phyloP scores from a whole-genome alignment of 2,329 filamentous ascomycete species.

The Monosporascus sp. region DNA sequence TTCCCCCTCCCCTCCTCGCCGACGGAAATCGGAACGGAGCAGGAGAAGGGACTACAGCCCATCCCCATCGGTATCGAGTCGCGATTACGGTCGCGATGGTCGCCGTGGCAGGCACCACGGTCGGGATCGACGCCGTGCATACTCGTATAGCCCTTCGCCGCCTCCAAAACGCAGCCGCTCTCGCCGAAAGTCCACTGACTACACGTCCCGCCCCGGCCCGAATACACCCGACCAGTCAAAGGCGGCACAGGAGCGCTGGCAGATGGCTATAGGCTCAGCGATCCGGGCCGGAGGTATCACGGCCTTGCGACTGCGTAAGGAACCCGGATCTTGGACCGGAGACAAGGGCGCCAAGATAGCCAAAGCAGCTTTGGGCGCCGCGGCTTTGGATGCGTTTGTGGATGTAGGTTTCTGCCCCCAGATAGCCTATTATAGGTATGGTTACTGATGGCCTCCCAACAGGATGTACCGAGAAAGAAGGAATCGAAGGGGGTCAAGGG shows the following conservation, averaged over 20 bases:
- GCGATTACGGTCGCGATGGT: slow-evolving; percentile 9
- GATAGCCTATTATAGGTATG: too few species aligned
- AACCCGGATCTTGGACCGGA: slow-evolving; percentile 42
- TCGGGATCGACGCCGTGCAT: slow-evolving; percentile 3
- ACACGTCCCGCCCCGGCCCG: slow-evolving; percentile 3
- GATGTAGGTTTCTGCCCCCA: slow-evolving; percentile 6
- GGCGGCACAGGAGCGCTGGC: slow-evolving; percentile 20
- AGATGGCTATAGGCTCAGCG: slow-evolving; percentile 39
- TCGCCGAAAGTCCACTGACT: slow-evolving; percentile 6
- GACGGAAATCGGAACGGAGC: slow-evolving; percentile 8
- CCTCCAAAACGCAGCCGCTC: not conserved
- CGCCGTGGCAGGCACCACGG: not conserved
- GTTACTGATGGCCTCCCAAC: too few species aligned
- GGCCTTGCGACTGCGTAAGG: slow-evolving; percentile 40
- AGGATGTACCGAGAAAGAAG: too few species aligned
- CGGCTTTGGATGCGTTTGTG: slow-evolving; percentile 42
- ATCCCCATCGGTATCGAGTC: slow-evolving; percentile 5
- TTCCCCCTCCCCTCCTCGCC: slow-evolving; percentile 13
- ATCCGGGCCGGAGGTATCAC: slow-evolving; percentile 44
- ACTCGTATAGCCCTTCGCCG: slow-evolving; percentile 8
- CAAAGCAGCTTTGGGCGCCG: slow-evolving; percentile 43
- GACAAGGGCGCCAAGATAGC: slow-evolving; percentile 44
- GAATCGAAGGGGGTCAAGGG: too few species aligned
- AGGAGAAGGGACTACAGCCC: slow-evolving; percentile 7
- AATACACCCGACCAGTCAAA: slow-evolving; percentile 1